Conservation (phyloP, 1,139 yeast species). For the Geotrichum cucujoidarum region DNA sequence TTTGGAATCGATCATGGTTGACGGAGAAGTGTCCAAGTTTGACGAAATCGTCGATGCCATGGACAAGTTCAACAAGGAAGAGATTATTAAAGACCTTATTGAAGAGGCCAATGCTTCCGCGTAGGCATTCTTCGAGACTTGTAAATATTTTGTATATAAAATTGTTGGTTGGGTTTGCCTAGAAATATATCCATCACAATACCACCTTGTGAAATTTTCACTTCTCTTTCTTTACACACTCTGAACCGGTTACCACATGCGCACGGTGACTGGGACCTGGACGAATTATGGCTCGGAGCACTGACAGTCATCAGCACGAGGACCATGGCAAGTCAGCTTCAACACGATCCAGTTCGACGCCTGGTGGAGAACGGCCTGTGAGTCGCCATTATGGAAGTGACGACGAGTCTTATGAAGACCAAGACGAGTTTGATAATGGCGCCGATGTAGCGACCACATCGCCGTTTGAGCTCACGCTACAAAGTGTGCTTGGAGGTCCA, state of each 20-base stretch:
- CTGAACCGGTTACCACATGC: background rate
- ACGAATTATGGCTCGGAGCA: background rate
- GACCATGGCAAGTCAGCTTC: background rate
- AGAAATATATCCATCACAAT: background rate
- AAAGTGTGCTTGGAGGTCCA: slow-evolving; percentile 27
- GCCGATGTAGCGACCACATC: background rate
- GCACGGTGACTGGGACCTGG: too few relatives aligned
- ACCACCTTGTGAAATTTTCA: background rate
- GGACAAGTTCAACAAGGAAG: slow-evolving; percentile 45
- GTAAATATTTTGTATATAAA: background rate
- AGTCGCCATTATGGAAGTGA: too few relatives aligned
- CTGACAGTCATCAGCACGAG: background rate
- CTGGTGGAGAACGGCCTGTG: background rate
- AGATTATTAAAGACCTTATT: slow-evolving; percentile 41
- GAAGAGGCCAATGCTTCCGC: background rate
- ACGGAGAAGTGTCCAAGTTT: slow-evolving; percentile 51
- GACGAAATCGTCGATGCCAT: slow-evolving; percentile 59
- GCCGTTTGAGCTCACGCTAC: slow-evolving; percentile 26
- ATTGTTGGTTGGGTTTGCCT: background rate
- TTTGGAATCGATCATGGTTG: slow-evolving; percentile 64
- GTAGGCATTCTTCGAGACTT: background rate
- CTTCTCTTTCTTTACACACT: background rate
- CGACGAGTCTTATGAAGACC: background rate
- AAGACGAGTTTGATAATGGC: background rate
- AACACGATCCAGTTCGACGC: background rate